These are phyloP conservation scores for Lophium mytilinum DNA, from an alignment of 495 filamentous ascomycete species.

Conservation along the genomic window DNA sequence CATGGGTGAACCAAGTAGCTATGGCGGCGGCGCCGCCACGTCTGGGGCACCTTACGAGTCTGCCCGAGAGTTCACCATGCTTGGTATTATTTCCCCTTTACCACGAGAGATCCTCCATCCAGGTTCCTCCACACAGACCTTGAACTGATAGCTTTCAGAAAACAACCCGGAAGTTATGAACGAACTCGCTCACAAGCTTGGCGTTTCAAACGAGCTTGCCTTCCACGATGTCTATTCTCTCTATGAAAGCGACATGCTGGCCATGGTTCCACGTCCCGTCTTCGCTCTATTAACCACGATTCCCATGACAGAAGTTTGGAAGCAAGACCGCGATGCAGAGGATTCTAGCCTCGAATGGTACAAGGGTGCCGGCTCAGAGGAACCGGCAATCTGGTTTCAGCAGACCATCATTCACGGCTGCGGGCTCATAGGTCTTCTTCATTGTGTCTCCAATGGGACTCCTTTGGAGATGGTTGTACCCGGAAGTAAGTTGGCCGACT, in stretches of 20 bases:
- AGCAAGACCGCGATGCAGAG: constrained; percentile 7
- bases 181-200: constrained; percentile 14
- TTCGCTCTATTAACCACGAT: constrained; percentile 21
- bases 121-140: too few relatives aligned
- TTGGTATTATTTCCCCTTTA: too few relatives aligned
- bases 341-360: constrained; percentile 31
- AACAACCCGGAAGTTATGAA: constrained; percentile 24
- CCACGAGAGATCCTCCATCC: too few relatives aligned
- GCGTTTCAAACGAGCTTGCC: constrained; percentile 3
- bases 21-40: too few relatives aligned
- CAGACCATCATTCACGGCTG: constrained; percentile 87
- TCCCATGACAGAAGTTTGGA: constrained; percentile 14
- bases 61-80: too few relatives aligned
- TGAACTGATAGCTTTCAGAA: constrained; percentile 13
- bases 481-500: constrained; percentile 40
- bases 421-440: constrained; percentile 74
- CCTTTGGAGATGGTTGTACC: constrained; percentile 38
- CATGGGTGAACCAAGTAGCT: too few relatives aligned
- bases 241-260: constrained; percentile 19
- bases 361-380: constrained; percentile 41
- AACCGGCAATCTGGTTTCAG: constrained; percentile 78
- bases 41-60: too few relatives aligned
- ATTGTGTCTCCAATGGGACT: constrained; percentile 60
- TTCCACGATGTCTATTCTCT: constrained; percentile 26
- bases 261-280: constrained; percentile 21